Conservation (phyloP, 441 rosid genomes). For the Gossypium davidsonii region DNA sequence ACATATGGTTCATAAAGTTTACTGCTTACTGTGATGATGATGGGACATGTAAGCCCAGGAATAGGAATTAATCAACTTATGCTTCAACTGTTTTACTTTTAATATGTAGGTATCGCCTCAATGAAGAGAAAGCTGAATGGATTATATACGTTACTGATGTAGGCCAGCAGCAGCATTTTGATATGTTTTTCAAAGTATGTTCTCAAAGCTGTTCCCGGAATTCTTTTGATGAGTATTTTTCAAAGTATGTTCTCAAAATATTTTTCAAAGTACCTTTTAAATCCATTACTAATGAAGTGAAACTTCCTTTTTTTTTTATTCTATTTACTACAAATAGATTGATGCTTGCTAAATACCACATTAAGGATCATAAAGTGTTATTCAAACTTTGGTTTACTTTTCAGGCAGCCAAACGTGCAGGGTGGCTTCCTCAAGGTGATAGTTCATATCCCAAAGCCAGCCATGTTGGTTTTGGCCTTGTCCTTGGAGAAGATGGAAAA, state of each 20-base stretch:
- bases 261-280: not conserved
- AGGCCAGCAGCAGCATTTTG: constrained; percentile 90
- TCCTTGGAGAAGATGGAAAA: constrained; percentile 85
- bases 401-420: constrained; percentile 80
- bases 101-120: constrained; percentile 74
- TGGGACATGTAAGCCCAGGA: not conserved
- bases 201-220: constrained; percentile 8
- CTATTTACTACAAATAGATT: not conserved
- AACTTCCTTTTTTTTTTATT: not conserved
- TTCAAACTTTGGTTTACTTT: constrained; percentile 16
- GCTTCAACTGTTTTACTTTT: constrained; percentile 12
- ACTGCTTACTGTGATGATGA: not conserved
- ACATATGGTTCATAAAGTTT: not conserved
- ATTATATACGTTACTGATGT: constrained; percentile 91
- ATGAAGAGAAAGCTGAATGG: constrained; percentile 92
- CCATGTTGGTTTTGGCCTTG: constrained; percentile 91
- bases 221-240: not conserved
- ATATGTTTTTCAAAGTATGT: constrained; percentile 79
- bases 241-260: no score
- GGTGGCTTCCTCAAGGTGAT: constrained; percentile 68
- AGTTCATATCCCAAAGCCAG: constrained; percentile 49
- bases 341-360: not conserved
- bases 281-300: not conserved
- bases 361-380: not conserved
- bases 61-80: not conserved